Evolutionary conservation across 331 rosid species (phyloP).

Genomic region (Spiraea crenata): DNA sequence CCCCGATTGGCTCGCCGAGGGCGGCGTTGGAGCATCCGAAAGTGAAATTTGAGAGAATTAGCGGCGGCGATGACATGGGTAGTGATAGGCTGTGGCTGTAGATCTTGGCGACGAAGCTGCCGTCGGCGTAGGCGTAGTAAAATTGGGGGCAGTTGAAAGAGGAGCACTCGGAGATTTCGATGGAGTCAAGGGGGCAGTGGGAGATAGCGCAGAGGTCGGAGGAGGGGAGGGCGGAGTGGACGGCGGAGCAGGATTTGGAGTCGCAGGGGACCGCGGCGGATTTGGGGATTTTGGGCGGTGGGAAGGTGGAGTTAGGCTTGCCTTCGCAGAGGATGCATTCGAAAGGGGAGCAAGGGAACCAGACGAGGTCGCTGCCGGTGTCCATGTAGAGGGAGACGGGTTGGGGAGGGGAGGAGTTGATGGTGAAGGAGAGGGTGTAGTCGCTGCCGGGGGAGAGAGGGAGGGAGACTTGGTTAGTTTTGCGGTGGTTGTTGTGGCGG

Average conservation of each 20-base stretch:
- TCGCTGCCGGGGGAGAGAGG: conserved; percentile 88
- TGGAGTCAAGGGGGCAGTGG: conserved; percentile 65
- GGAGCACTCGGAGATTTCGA: conserved; percentile 72
- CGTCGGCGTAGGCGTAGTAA: conserved; percentile 88
- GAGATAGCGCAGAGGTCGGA: conserved; percentile 81
- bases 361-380: conserved; percentile 92
- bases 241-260: conserved; percentile 71
- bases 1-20: conserved; percentile 86
- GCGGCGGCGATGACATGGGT: conserved; percentile 47
- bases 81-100: conserved; percentile 43
- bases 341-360: conserved; percentile 92
- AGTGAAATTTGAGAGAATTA: conserved; percentile 60
- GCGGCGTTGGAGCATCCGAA: conserved; percentile 89
- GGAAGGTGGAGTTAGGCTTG: conserved; percentile 43
- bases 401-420: conserved; percentile 52
- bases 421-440: conserved; percentile 67
- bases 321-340: conserved; percentile 95
- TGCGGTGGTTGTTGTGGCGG: conserved; percentile 21
- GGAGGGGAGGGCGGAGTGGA: conserved; percentile 50
- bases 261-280: conserved; percentile 53
- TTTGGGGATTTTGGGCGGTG: conserved; percentile 41
- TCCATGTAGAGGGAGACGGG: conserved; percentile 84
- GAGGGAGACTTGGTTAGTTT: conserved; percentile 49
- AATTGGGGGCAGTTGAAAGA: conserved; percentile 69
- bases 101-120: conserved; percentile 74